Evolutionary conservation across 441 rosid species (phyloP).

Genomic region (Pelargonium fulgidum): DNA sequence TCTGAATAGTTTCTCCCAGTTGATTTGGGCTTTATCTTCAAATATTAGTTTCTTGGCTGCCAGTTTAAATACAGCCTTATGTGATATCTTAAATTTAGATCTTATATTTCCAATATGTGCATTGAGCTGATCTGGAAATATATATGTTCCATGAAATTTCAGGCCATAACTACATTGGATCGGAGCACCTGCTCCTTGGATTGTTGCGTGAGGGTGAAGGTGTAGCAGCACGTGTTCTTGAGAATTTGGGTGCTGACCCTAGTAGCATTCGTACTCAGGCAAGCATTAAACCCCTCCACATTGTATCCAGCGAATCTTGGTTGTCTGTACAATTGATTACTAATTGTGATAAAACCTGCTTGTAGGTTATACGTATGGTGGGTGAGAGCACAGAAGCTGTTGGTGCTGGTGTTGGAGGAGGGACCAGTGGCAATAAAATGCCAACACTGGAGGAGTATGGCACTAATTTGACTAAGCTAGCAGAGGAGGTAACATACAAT

Average conservation of each 20-base stretch:
- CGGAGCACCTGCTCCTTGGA: conserved; percentile 90
- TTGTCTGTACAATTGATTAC: not conserved
- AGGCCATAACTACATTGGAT: conserved; percentile 98
- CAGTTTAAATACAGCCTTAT: not conserved
- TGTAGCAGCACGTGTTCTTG: conserved; percentile 98
- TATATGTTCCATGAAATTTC: conserved; percentile 17
- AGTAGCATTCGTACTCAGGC: conserved; percentile 92
- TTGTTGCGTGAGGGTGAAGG: conserved; percentile 98
- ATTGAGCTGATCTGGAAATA: not conserved
- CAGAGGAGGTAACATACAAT: conserved; percentile 67
- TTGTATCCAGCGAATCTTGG: not conserved
- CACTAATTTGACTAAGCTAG: conserved; percentile 89
- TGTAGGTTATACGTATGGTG: conserved; percentile 92
- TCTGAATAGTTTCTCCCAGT: not conserved
- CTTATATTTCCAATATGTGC: not conserved
- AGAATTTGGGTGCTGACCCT: conserved; percentile 92
- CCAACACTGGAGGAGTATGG: conserved; percentile 99
- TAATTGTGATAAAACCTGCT: conserved; percentile 5
- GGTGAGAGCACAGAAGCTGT: conserved; percentile 86
- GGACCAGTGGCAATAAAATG: conserved; percentile 70
- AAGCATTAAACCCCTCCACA: conserved; percentile 17
- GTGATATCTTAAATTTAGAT: not conserved
- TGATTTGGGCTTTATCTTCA: not conserved
- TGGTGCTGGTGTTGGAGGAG: conserved; percentile 75
- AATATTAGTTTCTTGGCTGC: not conserved